Evolutionary conservation across 2,329 filamentous ascomycete genomes (phyloP).

Genomic region (Penicillium glabrum): DNA sequence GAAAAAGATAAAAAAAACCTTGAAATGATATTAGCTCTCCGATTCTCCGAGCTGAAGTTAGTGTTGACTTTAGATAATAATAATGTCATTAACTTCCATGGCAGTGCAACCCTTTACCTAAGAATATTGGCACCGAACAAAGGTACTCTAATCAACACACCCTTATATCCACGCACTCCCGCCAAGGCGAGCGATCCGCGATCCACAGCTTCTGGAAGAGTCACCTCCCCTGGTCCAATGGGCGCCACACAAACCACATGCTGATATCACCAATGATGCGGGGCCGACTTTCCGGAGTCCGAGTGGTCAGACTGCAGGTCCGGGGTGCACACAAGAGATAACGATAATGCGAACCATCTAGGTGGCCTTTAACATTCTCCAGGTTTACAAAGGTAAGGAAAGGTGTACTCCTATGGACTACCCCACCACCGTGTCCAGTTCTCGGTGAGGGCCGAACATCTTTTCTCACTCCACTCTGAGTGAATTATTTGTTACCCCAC

Average conservation of each 20-base stretch:
- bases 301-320: not conserved
- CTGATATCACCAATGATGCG: slow-evolving; percentile 24
- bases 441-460: slow-evolving; percentile 19
- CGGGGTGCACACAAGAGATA: not conserved
- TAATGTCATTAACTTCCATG: not conserved
- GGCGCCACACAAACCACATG: not conserved
- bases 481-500: slow-evolving; percentile 15
- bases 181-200: slow-evolving; percentile 25
- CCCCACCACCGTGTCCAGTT: slow-evolving; percentile 13
- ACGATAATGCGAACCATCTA: not conserved
- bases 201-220: slow-evolving; percentile 29
- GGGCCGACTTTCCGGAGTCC: slow-evolving; percentile 16
- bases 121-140: not conserved
- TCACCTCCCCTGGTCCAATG: slow-evolving; percentile 13
- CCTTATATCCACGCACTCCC: not conserved
- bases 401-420: not conserved
- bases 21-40: not conserved
- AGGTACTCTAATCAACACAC: slow-evolving; percentile 1
- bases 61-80: not conserved
- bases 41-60: not conserved
- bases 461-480: slow-evolving; percentile 8
- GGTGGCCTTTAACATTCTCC: not conserved
- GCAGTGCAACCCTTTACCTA: not conserved
- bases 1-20: not conserved
- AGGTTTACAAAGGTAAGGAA: not conserved